phyloP scores from a whole-genome alignment of 164 flowering plant genomes.

The Berberis thunbergii region DNA sequence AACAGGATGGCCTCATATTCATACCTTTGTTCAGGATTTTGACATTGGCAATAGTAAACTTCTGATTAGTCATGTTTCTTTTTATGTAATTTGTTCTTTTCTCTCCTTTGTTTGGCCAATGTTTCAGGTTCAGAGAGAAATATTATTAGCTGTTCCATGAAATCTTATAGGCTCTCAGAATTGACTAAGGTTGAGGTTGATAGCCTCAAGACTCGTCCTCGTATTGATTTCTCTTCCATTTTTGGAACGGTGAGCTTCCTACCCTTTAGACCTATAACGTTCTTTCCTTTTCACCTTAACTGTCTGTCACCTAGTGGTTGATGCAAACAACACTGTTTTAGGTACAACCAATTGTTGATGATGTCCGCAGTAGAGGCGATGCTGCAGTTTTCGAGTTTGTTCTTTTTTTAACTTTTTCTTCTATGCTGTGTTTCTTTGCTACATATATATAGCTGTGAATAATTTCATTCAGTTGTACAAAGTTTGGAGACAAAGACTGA shows the following conservation, averaged over 20 bases:
- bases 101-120: no score
- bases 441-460: background rate
- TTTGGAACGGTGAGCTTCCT: constrained; percentile 46
- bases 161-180: constrained; percentile 73
- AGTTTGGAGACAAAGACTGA: constrained; percentile 3
- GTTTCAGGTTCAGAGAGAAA: constrained; percentile 17
- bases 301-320: background rate
- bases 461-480: background rate
- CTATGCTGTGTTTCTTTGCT: background rate
- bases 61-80: no score
- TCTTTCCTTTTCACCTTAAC: background rate
- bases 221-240: constrained; percentile 87
- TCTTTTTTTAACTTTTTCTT: constrained; percentile 13
- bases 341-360: constrained; percentile 93
- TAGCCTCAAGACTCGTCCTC: constrained; percentile 76
- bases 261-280: no score
- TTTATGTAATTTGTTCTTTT: no score
- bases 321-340: constrained; percentile 11
- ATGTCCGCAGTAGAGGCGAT: constrained; percentile 79
- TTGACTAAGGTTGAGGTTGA: constrained; percentile 48
- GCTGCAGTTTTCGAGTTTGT: constrained; percentile 84
- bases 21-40: no score
- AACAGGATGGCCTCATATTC: no score
- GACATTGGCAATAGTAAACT: no score
- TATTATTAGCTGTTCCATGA: constrained; percentile 58